Evolutionary conservation across 2,329 filamentous ascomycete species (phyloP), one percentile per base, ranked within the genome.

Genomic region (Clonostachys solani): DNA sequence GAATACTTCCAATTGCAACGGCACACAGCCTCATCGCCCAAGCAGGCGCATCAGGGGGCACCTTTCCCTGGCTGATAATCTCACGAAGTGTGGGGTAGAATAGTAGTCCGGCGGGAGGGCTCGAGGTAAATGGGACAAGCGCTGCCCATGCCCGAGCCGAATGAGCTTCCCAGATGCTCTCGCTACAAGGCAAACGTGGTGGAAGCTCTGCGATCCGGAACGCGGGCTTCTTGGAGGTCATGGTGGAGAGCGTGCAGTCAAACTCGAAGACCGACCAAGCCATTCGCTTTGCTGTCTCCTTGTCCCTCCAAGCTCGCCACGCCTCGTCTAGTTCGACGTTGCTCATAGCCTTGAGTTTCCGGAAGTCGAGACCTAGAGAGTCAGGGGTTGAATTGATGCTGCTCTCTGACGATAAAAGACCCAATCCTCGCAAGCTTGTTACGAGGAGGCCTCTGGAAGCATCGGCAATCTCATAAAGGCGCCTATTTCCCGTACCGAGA

Each of bases 181-280:
- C 60, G 9, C 50, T 45, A 37, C 58, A 64, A 1, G 61, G 61
- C 9, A 64, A 45, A 6, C 48, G 53, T 3, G 49, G 34, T 1
- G 61, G 61, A 17, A 64, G 51, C 49, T 63, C 57, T 18, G 54
- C 55, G 10, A 64, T 47, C 40, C 61, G 58, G 5, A 64, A 56
- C 5, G 56, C 56, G 15, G 56, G 57, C 4, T 59, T 59, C 1
- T 58, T 54, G 36, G 54, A 56, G 1, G 59, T 63, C 18, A 64
- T 50, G 5, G 60, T 61, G 37, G 54, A 60, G 5, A 62, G 45
- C n/a, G 55, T 62, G 49, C 60, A 64, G 49, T 64, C 61, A 34
- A 61, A 62, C 41, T 64, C 61, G 33, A 64, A 64, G 8, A 58
- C 56, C 15, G 60, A 54, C 61, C 61, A 64, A 2, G 57, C 56